These are phyloP conservation scores for Colletotrichum magnum DNA, from an alignment of 2,329 filamentous ascomycete genomes.

Conservation along the genomic window DNA sequence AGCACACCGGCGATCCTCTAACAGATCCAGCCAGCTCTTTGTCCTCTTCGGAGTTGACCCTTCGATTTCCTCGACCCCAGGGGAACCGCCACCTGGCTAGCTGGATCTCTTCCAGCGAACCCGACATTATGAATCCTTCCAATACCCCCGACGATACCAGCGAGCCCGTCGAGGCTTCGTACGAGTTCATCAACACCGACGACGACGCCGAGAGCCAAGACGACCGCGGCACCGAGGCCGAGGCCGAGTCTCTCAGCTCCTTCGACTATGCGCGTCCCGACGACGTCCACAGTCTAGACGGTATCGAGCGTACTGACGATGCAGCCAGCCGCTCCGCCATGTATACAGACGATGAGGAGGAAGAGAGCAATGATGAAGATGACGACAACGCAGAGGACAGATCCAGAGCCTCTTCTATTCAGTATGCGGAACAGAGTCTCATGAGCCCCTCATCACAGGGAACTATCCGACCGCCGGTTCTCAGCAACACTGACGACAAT, in stretches of 20 bases:
- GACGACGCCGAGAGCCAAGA: conserved; percentile 69
- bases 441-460: conserved; percentile 54
- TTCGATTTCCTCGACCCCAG: conserved; percentile 70
- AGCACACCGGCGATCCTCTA: conserved; percentile 46
- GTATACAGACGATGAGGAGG: conserved; percentile 33
- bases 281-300: conserved; percentile 66
- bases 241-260: conserved; percentile 65
- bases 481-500: conserved; percentile 42
- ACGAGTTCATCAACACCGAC: conserved; percentile 70
- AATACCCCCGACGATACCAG: conserved; percentile 56
- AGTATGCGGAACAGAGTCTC: conserved; percentile 65
- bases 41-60: conserved; percentile 62
- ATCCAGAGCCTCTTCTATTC: conserved; percentile 56
- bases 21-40: conserved; percentile 42
- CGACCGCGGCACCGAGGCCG: conserved; percentile 61
- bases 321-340: conserved; percentile 33
- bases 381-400: conserved; percentile 43
- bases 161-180: conserved; percentile 68
- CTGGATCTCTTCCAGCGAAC: conserved; percentile 72
- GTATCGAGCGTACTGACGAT: conserved; percentile 63
- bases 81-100: conserved; percentile 70
- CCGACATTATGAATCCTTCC: conserved; percentile 68
- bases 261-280: conserved; percentile 64
- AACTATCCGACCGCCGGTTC: conserved; percentile 26
- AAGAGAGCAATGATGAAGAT: conserved; percentile 16